These are phyloP conservation scores for Physocladia obscura DNA, from an alignment of 192 early-diverging fungal species.

Conservation along the genomic window DNA sequence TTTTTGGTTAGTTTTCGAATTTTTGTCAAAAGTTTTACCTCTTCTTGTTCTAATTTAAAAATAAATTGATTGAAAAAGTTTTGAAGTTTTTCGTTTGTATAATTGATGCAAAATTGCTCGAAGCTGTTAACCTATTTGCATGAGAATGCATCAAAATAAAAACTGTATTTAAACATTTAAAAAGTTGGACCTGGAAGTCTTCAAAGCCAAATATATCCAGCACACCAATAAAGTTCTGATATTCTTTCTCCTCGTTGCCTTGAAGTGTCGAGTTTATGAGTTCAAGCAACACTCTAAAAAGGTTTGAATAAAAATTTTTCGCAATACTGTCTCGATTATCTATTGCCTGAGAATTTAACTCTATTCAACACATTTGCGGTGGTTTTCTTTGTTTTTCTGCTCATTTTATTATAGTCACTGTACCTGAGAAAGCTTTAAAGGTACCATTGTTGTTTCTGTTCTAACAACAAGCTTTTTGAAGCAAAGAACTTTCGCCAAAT, in stretches of 20 bases:
- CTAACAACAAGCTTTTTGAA: conserved; percentile 84
- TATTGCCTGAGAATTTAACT: conserved; percentile 26
- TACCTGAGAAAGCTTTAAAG: conserved; percentile 78
- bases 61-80: conserved; percentile 62
- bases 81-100: conserved; percentile 54
- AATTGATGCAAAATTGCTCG: conserved; percentile 59
- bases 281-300: conserved; percentile 53
- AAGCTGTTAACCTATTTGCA: conserved; percentile 52
- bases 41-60: conserved; percentile 60
- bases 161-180: conserved; percentile 51
- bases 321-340: conserved; percentile 60
- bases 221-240: conserved; percentile 50
- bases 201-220: conserved; percentile 66
- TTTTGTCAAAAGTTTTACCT: conserved; percentile 35
- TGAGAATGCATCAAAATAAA: not conserved
- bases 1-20: conserved; percentile 10
- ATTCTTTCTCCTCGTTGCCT: conserved; percentile 23
- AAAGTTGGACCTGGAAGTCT: conserved; percentile 29
- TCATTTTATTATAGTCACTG: conserved; percentile 1
- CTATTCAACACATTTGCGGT: no score
- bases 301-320: conserved; percentile 51
- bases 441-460: conserved; percentile 85
- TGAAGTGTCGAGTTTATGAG: conserved; percentile 53
- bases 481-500: conserved; percentile 75
- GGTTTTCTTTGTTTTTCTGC: not conserved